Base-by-base conservation (phyloP, 495 filamentous ascomycete species). In the Daldinia concentrica region DNA sequence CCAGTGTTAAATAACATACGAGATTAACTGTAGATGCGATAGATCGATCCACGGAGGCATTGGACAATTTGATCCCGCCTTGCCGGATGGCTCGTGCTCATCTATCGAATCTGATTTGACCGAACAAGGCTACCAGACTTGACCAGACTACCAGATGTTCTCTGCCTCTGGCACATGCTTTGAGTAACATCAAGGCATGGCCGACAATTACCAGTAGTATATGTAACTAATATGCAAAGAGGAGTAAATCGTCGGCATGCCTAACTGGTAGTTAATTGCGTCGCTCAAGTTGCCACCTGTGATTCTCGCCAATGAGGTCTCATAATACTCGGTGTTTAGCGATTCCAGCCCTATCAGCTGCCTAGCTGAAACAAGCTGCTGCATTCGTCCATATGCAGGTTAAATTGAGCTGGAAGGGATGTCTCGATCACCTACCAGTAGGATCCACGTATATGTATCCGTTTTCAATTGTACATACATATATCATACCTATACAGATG, bases 291-390 rank as follows among this genome's bases (percentile, higher is more conserved):
- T 37, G 69, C 64, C 69, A 64, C 69, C 50, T 30, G 50, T 50
- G 63, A 58, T 61, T 64, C 60, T 64, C 60, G 8, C 61, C 63
- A 71, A 66, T 59, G 27, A 50, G 52, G 30, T 58, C 60, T 61
- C 55, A 39, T 51, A 32, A 7, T 64, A 34, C 32, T 67, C 63
- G 68, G 27, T 30, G 30, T 62, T 39, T 19, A 54, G 15, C 62
- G 56, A 36, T 43, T 55, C 71, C 71, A 73, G 71, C 71, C 71
- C 62, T 73, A 73, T 73, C 71, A 69, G 71, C 71, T 73, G 34
- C 30, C 48, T 63, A 73, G 66, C 71, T 73, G 71, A 73, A 73
- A 73, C 71, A 59, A 69, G 58, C 58, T 63, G 66, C 71, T 69
- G 62, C 62, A 69, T 69, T 37, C 58, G 27, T 41, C 56, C 39